Evolutionary conservation across 257 asterid species (phyloP).

Genomic region (Coffea canephora): DNA sequence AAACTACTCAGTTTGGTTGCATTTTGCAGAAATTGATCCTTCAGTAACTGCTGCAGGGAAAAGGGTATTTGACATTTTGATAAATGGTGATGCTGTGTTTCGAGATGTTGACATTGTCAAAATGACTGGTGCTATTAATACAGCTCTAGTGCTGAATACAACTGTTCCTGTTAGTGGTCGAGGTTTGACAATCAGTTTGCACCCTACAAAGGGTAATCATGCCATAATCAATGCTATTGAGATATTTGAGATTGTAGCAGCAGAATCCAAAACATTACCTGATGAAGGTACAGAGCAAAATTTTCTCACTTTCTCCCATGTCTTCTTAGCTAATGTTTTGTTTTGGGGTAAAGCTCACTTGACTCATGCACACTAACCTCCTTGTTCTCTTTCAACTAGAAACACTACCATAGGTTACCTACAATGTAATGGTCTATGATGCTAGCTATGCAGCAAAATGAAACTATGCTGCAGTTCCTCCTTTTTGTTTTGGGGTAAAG

Average conservation of each 20-base stretch:
- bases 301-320: neutral
- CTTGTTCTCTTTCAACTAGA: neutral
- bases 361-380: neutral
- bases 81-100: constrained; percentile 63
- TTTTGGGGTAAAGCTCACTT: neutral
- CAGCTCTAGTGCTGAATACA: constrained; percentile 74
- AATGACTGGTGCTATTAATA: constrained; percentile 65
- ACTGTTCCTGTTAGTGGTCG: constrained; percentile 82
- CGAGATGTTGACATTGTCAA: constrained; percentile 59
- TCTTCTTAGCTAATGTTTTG: neutral
- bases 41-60: constrained; percentile 61
- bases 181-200: constrained; percentile 67
- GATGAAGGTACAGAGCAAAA: constrained; percentile 59
- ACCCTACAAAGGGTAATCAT: constrained; percentile 62
- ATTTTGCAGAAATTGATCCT: constrained; percentile 90
- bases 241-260: constrained; percentile 70
- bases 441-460: neutral
- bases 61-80: constrained; percentile 69
- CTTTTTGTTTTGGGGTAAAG: neutral
- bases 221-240: constrained; percentile 80
- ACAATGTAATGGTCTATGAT: neutral
- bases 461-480: no score
- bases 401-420: neutral
- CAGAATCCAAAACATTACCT: constrained; percentile 80
- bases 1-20: constrained; percentile 89